Evolutionary conservation across 1,284 basidiomycete species (phyloP), one percentile per base, ranked within the genome.

Genomic region (Pholiota adiposa): DNA sequence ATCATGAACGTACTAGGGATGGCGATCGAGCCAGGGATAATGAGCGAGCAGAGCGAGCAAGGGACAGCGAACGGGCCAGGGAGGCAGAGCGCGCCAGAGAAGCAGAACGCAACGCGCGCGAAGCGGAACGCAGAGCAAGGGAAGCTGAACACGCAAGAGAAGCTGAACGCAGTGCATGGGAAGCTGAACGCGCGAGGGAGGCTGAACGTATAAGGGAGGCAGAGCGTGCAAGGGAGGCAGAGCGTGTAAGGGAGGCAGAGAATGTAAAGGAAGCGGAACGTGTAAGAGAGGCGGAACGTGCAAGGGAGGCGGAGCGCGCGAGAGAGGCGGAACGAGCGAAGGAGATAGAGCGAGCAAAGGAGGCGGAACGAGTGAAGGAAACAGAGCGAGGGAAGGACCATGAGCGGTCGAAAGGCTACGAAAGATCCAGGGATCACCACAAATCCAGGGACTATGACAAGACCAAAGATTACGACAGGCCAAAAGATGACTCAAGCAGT

Each of bases 351-450:
- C 46, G 44, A 33, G 61, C 34, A 50, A 58, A 50, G 48, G 56
- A 54, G 44, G 51, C 38, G 49, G 62, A 58, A 38, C 64, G 53
- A 48, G 53, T 41, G 23, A 56, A 48, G 54, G 64, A 66, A 18
- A 51, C 55, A 34, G 54, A 58, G 40, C 48, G 51, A 46, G 23
- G 50, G 12, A 60, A 52, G 27, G 60, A 58, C 16, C 57, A 65
- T 21, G 52, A 60, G 46, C 69, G 63, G 23, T 64, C 67, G 51
- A 75, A 43, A 60, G 62, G 59, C 33, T 60, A 57, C 29, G 54
- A 56, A 31, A 60, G 58, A 51, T 33, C 53, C 56, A 38, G 36
- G 40, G 46, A 58, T 65, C 41, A 50, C 23, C 60, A 63, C 59
- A 57, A 31, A 43, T 49, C 54, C 41, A 54, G 60, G 51, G 56